Conservation (phyloP, 2,329 filamentous ascomycete species). For the Monosporascus sp. region DNA sequence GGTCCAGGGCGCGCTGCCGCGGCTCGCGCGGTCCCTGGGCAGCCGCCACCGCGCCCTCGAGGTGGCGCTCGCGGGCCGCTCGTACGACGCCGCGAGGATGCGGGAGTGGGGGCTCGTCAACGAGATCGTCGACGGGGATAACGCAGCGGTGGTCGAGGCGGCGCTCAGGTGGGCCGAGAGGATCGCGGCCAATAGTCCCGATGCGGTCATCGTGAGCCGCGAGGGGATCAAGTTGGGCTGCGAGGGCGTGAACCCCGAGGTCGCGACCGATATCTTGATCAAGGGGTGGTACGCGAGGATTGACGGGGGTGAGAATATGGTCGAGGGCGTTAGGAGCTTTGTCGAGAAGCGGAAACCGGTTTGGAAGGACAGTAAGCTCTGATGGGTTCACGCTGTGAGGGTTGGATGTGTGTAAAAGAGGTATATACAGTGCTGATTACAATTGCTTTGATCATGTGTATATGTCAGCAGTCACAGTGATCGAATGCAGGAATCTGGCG, state of each 20-base stretch:
- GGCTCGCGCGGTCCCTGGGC: conserved; percentile 58
- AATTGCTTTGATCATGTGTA: too few species aligned
- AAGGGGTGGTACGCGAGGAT: conserved; percentile 55
- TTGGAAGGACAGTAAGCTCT: conserved; percentile 62
- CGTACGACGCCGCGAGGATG: conserved; percentile 54
- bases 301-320: conserved; percentile 64
- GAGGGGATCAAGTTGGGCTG: conserved; percentile 68
- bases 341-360: conserved; percentile 66
- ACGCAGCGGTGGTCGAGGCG: conserved; percentile 43
- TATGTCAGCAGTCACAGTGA: too few species aligned
- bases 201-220: conserved; percentile 68
- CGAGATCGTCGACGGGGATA: conserved; percentile 45
- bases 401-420: too few species aligned
- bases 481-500: too few species aligned
- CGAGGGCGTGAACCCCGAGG: conserved; percentile 62
- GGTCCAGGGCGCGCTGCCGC: conserved; percentile 63
- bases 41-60: conserved; percentile 63
- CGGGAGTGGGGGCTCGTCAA: conserved; percentile 66
- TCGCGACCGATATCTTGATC: conserved; percentile 52
- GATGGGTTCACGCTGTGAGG: conserved; percentile 7
- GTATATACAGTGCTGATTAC: too few species aligned
- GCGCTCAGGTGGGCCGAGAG: conserved; percentile 56
- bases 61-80: conserved; percentile 61
- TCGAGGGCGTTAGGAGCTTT: conserved; percentile 69
- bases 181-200: conserved; percentile 65